These are phyloP conservation scores for Flaveria linearis DNA, from an alignment of 129 eudicot genomes.

Conservation along the genomic window DNA sequence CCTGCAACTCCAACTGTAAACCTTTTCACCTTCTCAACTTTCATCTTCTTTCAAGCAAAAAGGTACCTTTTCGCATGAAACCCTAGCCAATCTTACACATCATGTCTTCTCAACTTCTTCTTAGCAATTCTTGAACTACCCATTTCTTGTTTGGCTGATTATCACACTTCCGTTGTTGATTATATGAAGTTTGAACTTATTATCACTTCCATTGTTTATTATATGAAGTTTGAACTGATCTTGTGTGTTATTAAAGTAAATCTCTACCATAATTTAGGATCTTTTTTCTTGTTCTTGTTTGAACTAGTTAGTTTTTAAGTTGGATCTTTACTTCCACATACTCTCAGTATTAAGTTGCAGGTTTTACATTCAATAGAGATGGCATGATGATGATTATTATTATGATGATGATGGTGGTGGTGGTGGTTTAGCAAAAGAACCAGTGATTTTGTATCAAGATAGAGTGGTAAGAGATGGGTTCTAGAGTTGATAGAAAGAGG, in stretches of 20 bases:
- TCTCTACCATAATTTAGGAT: not conserved
- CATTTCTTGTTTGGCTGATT: not conserved
- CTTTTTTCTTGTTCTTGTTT: not conserved
- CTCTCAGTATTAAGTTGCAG: not conserved
- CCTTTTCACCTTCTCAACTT: not conserved
- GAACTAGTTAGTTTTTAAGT: not conserved
- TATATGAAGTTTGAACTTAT: not conserved
- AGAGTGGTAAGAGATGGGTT: not conserved
- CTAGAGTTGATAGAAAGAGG: not conserved
- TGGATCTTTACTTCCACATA: not conserved
- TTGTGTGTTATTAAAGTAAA: not conserved
- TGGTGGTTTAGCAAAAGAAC: not conserved
- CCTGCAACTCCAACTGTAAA: not conserved
- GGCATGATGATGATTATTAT: not conserved
- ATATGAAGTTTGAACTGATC: not conserved
- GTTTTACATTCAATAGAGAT: not conserved
- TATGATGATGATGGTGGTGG: too few species aligned
- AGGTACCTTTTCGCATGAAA: conserved; percentile 6
- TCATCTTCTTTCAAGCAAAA: not conserved
- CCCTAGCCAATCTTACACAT: not conserved
- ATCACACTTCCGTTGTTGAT: not conserved
- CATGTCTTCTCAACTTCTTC: not conserved
- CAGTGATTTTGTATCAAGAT: not conserved
- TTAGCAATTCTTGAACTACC: not conserved
- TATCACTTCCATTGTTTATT: too few species aligned